Evolutionary conservation across 352 stramenopile species (phyloP), one percentile per base, ranked within the genome.

Genomic region (Phytophthora citrophthora): DNA sequence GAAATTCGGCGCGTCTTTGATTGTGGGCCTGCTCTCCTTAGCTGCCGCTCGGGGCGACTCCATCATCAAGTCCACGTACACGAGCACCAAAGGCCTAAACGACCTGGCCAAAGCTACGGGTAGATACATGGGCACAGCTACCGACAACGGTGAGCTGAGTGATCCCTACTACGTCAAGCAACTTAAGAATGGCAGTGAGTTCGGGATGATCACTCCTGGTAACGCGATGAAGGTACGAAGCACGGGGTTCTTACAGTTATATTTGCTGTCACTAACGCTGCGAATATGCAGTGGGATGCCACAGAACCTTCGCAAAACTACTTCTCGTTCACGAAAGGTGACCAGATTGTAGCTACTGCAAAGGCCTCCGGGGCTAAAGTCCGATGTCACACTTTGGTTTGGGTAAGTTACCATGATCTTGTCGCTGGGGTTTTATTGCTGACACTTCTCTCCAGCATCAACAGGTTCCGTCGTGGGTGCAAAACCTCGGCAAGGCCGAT

Each of bases 121-220:
- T 11, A 93, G 63, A 74, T 89, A 26, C 78, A 91, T 32, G 16
- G 63, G 63, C 50, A 71, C 63, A n/a, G 56, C 50, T 29, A 62
- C 54, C 5, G 50, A 61, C 38, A 23, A 58, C 15, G 60, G 60
- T 10, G 48, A 66, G n/a, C 38, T 66, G 39, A 34, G 39, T 8
- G 58, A 66, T 18, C 36, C 44, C 26, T 58, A 66, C 40, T 66
- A 60, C 31, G 15, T 18, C 11, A 34, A 45, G n/a, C n/a, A 57
- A 27, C 50, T 71, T 41, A 62, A 62, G 23, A 62, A 62, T 44
- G 50, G 13, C 18, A 43, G 49, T 8, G 50, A 71, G 27, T 71
- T 67, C 2, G 63, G 63, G 9, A 61, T 66, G 51, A 52, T 67
- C 44, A 71, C 63, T 10, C 63, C 63, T 11, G 39, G 5, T 31